Base-by-base conservation (phyloP, 78 protist genomes). In the Monosiga brevicollis region DNA sequence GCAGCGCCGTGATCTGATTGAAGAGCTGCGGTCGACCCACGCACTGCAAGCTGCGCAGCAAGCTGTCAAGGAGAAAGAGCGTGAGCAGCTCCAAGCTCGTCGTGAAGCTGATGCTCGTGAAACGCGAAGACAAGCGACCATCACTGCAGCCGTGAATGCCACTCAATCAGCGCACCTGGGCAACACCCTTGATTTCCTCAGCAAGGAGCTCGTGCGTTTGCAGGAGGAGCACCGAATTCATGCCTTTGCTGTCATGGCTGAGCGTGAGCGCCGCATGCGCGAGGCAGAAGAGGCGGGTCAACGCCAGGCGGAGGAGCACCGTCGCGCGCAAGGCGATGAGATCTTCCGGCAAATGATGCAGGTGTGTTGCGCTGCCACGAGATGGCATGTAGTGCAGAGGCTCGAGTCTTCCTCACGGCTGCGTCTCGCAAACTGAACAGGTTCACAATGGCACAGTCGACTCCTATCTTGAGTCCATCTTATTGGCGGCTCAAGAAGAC, bases 151-250 rank as follows among this genome's bases (percentile, higher is more conserved):
- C 32, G n/a, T 72, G 34, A 90, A 79, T 34, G 76, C 29, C 38
- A 35, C 35, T n/a, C 62, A 23, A 20, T 94, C 87, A 6, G 79
- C 37, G 76, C 20, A 86, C 22, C 80, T 93, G 23, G 84, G 84
- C 40, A 26, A 25, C 36, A 22, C 87, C 35, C 85, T 94, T 34
- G 96, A 91, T 74, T 82, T 29, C 79, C 84, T 94, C 71, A 0
- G 81, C 22, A 91, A 90, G 82, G 94, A 94, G 88, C 85, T 91
- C 11, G 79, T 86, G 1, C 82, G 94, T 25, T 73, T 55, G 41
- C 78, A 39, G 34, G 89, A 93, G 86, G 81, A 80, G 87, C 49
- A 79, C 35, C 40, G 83, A 26, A n/a, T 93, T 79, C 42, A 25
- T 0, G 85, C 81, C 24, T 34, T 90, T 42, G 87, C 81, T 36